These are phyloP conservation scores for Inonotus hispidus DNA, from an alignment of 1,284 basidiomycete genomes.

Conservation along the genomic window DNA sequence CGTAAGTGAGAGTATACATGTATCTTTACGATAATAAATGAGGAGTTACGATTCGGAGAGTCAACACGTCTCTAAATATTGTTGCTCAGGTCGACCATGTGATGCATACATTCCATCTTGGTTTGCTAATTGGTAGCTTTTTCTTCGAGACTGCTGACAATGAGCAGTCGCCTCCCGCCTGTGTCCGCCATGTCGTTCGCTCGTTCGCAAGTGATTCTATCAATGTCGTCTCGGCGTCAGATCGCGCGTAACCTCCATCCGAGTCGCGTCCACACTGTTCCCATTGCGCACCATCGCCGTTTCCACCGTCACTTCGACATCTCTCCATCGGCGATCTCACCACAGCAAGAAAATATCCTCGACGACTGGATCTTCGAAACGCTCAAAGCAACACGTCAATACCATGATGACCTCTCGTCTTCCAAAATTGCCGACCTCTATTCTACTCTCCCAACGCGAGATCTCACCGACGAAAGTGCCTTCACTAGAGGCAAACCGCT, in stretches of 20 bases:
- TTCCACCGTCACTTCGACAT: not conserved
- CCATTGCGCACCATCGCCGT: not conserved
- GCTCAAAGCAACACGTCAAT: not conserved
- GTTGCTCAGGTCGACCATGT: no score
- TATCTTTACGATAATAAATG: no score
- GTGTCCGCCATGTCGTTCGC: not conserved
- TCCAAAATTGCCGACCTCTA: constrained; percentile 17
- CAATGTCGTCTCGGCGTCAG: not conserved
- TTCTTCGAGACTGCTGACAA: no score
- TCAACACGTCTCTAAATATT: no score
- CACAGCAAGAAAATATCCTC: constrained; percentile 4
- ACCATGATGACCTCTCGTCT: constrained; percentile 8
- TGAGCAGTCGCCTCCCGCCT: no score
- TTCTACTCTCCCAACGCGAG: constrained; percentile 15
- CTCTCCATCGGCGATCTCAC: not conserved
- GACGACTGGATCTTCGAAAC: constrained; percentile 9
- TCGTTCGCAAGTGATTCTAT: not conserved
- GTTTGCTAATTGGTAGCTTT: no score
- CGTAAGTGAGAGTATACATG: constrained; percentile 30
- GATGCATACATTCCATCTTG: no score
- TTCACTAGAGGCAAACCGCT: not conserved
- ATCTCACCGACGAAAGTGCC: not conserved
- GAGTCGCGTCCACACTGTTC: no score
- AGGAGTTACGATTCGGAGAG: no score
- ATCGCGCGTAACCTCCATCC: no score